Evolutionary conservation across 768 basidiomycete genomes (phyloP), one percentile per base, ranked within the genome.

Genomic region (Mycena crocata): DNA sequence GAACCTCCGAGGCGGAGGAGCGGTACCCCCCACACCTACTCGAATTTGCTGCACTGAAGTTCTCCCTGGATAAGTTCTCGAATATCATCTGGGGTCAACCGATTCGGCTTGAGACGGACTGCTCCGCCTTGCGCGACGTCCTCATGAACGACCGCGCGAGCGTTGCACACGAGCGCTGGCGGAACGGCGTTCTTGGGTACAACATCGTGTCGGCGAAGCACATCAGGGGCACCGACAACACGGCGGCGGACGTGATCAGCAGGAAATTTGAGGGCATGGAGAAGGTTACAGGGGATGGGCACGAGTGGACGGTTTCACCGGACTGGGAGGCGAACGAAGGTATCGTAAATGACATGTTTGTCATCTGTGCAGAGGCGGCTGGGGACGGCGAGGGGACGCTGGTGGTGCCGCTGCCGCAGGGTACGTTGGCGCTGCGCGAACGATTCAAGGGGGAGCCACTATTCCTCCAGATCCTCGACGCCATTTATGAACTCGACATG

Each of bases 1-100:
- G 76, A 8, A 79, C 78, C 14, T 80, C 79, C 0, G 30, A 28
- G 1, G 54, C 70, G 0, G 79, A 79, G 52, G 75, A 74, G 37
- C 67, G 68, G 14, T 80, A 78, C 60, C 62, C 69, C 40, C 78
- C 76, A 0, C 79, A 72, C 58, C n/a, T n/a, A n/a, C n/a, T n/a
- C n/a, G n/a, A n/a, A n/a, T n/a, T n/a, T n/a, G n/a, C n/a, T n/a
- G n/a, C n/a, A n/a, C n/a, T n/a, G n/a, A n/a, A n/a, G n/a, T n/a
- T n/a, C n/a, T n/a, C n/a, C n/a, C n/a, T n/a, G n/a, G n/a, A n/a
- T 23, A 49, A 49, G 17, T 30, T 49, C 30, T 49, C 48, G 19
- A 28, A 28, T 28, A 30, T 49, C 5, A 15, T 49, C 5, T 49
- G 48, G 48, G 48, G 48, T 3, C 48, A 49, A 23, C 48, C 52